phyloP scores from a whole-genome alignment of 1,284 basidiomycete genomes.

The Trichosporon inkin region DNA sequence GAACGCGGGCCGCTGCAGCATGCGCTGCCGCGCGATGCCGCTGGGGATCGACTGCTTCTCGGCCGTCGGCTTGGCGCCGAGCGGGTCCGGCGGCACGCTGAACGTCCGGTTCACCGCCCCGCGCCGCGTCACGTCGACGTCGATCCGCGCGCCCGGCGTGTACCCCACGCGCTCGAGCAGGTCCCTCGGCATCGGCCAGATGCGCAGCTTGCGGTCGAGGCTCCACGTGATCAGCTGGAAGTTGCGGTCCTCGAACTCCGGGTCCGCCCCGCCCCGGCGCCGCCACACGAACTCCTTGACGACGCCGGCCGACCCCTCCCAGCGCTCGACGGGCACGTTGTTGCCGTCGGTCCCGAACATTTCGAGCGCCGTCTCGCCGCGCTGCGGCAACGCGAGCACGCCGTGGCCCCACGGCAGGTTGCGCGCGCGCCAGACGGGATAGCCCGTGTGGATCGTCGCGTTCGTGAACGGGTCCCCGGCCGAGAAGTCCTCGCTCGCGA shows the following conservation, averaged over 20 bases:
- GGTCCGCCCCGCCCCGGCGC: conserved; percentile 55
- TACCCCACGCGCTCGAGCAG: conserved; percentile 53
- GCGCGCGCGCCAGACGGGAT: conserved; percentile 92
- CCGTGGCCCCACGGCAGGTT: conserved; percentile 90
- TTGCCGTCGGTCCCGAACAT: conserved; percentile 61
- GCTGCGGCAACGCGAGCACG: conserved; percentile 81
- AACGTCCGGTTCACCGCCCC: conserved; percentile 48
- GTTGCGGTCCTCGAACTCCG: conserved; percentile 59
- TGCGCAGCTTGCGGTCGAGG: conserved; percentile 84
- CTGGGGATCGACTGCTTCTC: conserved; percentile 21
- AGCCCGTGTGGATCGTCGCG: conserved; percentile 65
- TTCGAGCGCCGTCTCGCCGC: conserved; percentile 76
- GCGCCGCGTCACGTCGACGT: conserved; percentile 54
- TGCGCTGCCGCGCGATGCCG: conserved; percentile 38
- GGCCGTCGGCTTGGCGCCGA: not conserved
- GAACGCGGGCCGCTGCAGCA: conserved; percentile 24
- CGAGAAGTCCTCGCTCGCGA: conserved; percentile 44
- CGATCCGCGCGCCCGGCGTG: conserved; percentile 53
- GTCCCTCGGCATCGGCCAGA: conserved; percentile 80
- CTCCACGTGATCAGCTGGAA: conserved; percentile 97
- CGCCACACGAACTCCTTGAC: conserved; percentile 99
- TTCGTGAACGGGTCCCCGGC: conserved; percentile 41
- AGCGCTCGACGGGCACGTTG: conserved; percentile 58
- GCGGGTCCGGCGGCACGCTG: conserved; percentile 21
- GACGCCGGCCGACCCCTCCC: conserved; percentile 85